phyloP scores from a whole-genome alignment of 2,329 filamentous ascomycete species.

The Botrytis porri region DNA sequence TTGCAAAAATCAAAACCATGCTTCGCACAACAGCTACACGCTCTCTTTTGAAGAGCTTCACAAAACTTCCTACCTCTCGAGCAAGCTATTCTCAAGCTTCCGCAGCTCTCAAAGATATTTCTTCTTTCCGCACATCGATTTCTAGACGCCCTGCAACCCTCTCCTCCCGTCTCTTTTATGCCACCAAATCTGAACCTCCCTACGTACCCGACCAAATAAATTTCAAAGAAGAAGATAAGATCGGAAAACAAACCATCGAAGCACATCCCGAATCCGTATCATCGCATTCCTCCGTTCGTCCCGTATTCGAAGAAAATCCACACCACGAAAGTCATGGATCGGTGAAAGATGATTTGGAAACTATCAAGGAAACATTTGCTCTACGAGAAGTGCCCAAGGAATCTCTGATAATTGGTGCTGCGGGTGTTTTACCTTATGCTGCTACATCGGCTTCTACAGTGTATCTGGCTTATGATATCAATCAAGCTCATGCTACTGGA shows the following conservation, averaged over 20 bases:
- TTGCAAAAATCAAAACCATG: conserved; percentile 29
- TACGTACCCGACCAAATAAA: conserved; percentile 46
- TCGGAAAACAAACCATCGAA: conserved; percentile 55
- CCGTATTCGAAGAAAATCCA: conserved; percentile 45
- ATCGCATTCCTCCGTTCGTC: conserved; percentile 52
- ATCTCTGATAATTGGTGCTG: conserved; percentile 65
- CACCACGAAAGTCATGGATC: conserved; percentile 45
- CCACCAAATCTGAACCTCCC: conserved; percentile 35
- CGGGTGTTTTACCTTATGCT: conserved; percentile 81
- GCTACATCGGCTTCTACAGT: conserved; percentile 80
- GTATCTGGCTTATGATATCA: conserved; percentile 79
- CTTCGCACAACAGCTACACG: conserved; percentile 35
- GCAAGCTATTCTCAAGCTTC: conserved; percentile 34
- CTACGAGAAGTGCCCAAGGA: conserved; percentile 64
- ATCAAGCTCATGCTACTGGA: conserved; percentile 60
- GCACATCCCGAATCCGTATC: conserved; percentile 60
- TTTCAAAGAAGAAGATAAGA: conserved; percentile 52
- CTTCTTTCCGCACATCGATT: conserved; percentile 27
- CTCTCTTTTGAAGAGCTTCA: conserved; percentile 34
- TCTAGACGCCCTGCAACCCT: conserved; percentile 30
- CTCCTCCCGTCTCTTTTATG: conserved; percentile 46
- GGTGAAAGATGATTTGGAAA: conserved; percentile 55
- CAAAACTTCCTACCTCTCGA: conserved; percentile 29
- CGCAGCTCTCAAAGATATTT: conserved; percentile 25
- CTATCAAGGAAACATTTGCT: conserved; percentile 67